Conservation (phyloP, 345 rosid species). For the Aquilaria yunnanensis region DNA sequence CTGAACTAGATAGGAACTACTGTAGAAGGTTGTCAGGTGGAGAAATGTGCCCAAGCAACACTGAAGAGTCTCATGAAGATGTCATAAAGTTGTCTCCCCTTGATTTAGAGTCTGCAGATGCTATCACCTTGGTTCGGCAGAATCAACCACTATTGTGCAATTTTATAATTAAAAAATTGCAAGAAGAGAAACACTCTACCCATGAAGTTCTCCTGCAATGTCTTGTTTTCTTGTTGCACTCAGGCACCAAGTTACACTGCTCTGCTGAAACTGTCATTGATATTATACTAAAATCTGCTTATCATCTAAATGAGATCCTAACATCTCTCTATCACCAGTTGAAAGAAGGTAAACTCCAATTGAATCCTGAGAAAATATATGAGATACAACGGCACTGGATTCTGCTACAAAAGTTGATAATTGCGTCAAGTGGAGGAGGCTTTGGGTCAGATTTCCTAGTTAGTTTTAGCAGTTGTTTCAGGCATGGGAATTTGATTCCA, state of each 20-base stretch:
- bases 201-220: conserved; percentile 73
- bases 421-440: conserved; percentile 60
- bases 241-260: conserved; percentile 62
- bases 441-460: conserved; percentile 37
- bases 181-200: conserved; percentile 53
- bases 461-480: conserved; percentile 29
- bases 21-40: conserved; percentile 25
- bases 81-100: conserved; percentile 41
- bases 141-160: conserved; percentile 57
- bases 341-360: conserved; percentile 39
- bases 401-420: conserved; percentile 60
- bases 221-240: conserved; percentile 59
- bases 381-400: conserved; percentile 53
- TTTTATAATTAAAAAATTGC: conserved; percentile 54
- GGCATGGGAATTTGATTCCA: conserved; percentile 52
- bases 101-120: conserved; percentile 55
- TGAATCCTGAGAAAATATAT: conserved; percentile 36
- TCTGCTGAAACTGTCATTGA: conserved; percentile 53
- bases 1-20: conserved; percentile 57
- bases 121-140: conserved; percentile 73
- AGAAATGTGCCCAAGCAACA: conserved; percentile 19
- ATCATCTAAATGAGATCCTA: conserved; percentile 47
- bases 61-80: conserved; percentile 39
- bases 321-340: conserved; percentile 36
- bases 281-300: conserved; percentile 54